Evolutionary conservation across 2,329 filamentous ascomycete genomes (phyloP).

Genomic region (Cytospora mali): DNA sequence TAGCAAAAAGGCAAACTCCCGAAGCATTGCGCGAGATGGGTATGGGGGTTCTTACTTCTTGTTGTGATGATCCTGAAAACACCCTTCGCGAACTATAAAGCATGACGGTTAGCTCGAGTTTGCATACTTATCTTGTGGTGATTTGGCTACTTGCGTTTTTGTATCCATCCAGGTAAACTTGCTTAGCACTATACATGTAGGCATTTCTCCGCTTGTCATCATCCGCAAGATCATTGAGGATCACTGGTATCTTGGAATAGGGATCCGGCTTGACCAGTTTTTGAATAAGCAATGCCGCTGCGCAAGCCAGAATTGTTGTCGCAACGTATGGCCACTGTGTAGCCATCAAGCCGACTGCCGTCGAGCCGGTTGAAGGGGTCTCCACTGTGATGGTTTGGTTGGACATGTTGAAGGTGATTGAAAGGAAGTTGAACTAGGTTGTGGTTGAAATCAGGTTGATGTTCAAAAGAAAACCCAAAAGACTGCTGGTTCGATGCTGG

Average conservation of each 20-base stretch:
- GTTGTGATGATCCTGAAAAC: constrained; percentile 22
- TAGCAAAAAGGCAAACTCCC: not conserved
- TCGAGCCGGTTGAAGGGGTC: constrained; percentile 10
- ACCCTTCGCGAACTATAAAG: constrained; percentile 19
- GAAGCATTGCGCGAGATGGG: not conserved
- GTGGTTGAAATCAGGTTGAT: not conserved
- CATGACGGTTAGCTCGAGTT: not conserved
- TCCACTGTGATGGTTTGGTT: constrained; percentile 14
- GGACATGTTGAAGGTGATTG: not conserved
- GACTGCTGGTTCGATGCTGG: too few species aligned
- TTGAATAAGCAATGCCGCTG: constrained; percentile 21
- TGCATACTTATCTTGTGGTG: too few species aligned
- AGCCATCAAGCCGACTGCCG: constrained; percentile 3
- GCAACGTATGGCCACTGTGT: constrained; percentile 20
- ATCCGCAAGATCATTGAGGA: constrained; percentile 34
- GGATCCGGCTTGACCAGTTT: constrained; percentile 25
- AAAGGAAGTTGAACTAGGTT: not conserved
- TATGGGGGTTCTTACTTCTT: not conserved
- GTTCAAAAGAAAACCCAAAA: too few species aligned
- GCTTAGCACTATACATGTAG: constrained; percentile 31
- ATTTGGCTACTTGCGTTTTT: constrained; percentile 31
- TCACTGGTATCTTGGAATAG: constrained; percentile 33
- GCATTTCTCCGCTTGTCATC: constrained; percentile 34
- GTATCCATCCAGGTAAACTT: constrained; percentile 37
- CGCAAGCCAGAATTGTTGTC: constrained; percentile 17